Evolutionary conservation across 495 filamentous ascomycete genomes (phyloP).

Genomic region (Daldinia concentrica): DNA sequence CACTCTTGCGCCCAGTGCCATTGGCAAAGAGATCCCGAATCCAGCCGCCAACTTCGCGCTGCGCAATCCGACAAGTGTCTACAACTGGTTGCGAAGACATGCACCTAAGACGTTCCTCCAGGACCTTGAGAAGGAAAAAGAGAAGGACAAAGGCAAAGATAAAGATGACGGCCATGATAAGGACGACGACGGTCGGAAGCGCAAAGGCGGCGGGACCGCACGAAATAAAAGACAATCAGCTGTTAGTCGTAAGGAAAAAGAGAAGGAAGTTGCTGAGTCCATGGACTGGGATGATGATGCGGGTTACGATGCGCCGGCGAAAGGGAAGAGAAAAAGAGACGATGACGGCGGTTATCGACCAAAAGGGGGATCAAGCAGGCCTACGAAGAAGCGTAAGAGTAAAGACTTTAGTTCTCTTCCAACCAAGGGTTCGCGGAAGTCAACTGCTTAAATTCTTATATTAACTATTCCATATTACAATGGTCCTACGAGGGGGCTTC

Average conservation of each 20-base stretch:
- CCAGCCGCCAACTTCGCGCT: slow-evolving; percentile 64
- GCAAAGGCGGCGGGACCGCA: slow-evolving; percentile 43
- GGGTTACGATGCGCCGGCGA: slow-evolving; percentile 54
- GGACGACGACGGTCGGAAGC: slow-evolving; percentile 49
- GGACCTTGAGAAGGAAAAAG: slow-evolving; percentile 77
- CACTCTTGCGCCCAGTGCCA: slow-evolving; percentile 54
- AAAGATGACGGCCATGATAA: slow-evolving; percentile 47
- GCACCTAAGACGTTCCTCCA: slow-evolving; percentile 86
- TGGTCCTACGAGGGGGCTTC: background rate
- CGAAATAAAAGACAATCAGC: slow-evolving; percentile 43
- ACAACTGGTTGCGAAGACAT: slow-evolving; percentile 88
- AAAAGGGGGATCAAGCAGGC: slow-evolving; percentile 68
- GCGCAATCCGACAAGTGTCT: slow-evolving; percentile 83
- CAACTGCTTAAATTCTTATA: slow-evolving; percentile 18
- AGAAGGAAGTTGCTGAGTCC: slow-evolving; percentile 50
- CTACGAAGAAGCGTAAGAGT: slow-evolving; percentile 68
- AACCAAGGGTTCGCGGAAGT: slow-evolving; percentile 40
- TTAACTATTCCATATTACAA: background rate
- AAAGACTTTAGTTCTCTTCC: slow-evolving; percentile 44
- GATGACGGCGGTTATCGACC: slow-evolving; percentile 77
- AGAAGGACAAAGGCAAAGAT: slow-evolving; percentile 47
- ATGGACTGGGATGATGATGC: slow-evolving; percentile 57
- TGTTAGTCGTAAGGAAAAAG: slow-evolving; percentile 46
- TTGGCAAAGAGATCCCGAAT: slow-evolving; percentile 56
- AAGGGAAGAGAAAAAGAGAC: slow-evolving; percentile 64